A percentile compares a stretch with the other conserved stretches of the same genome.
phyloP scores from a whole-genome alignment of 164 flowering plant species.

The Amborella trichopoda region DNA sequence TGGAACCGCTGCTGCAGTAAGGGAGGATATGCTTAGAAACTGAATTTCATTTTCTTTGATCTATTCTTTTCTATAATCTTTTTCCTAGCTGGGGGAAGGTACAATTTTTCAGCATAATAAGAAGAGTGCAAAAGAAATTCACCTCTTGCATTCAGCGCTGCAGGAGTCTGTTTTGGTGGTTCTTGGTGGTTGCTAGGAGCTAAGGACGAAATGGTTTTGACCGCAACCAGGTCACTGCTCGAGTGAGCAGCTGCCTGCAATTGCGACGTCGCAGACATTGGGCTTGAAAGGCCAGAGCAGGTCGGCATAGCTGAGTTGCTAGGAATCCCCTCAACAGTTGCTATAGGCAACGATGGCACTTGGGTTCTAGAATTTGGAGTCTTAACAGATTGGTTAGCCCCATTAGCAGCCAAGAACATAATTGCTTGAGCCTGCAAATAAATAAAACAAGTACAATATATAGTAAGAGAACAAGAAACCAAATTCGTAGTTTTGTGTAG shows the following conservation, averaged over 20 bases:
- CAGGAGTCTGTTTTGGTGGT: slow-evolving; percentile 17
- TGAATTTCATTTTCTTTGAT: not conserved
- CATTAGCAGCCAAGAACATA: slow-evolving; percentile 76
- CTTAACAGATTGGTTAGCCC: slow-evolving; percentile 22
- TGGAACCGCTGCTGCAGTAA: slow-evolving; percentile 60
- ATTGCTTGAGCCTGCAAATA: slow-evolving; percentile 73
- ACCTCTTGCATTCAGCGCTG: slow-evolving; percentile 54
- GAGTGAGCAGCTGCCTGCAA: slow-evolving; percentile 13
- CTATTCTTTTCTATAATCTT: not conserved
- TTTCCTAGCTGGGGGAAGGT: not conserved
- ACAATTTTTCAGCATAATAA: not conserved
- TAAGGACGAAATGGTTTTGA: slow-evolving; percentile 23
- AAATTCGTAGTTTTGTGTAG: too few relatives aligned
- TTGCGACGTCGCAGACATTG: slow-evolving; percentile 46
- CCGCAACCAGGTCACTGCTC: slow-evolving; percentile 32
- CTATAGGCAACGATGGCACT: slow-evolving; percentile 17
- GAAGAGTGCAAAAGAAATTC: not conserved
- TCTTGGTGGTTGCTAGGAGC: slow-evolving; percentile 36
- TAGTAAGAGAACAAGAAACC: not conserved
- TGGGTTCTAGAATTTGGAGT: slow-evolving; percentile 18
- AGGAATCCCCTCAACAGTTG: slow-evolving; percentile 25
- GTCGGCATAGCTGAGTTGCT: slow-evolving; percentile 27
- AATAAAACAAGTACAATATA: not conserved
- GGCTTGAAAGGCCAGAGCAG: slow-evolving; percentile 48
- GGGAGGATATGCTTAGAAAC: too few relatives aligned